phyloP scores from a whole-genome alignment of 805 yeast species.

The Priceomyces melissophilus region DNA sequence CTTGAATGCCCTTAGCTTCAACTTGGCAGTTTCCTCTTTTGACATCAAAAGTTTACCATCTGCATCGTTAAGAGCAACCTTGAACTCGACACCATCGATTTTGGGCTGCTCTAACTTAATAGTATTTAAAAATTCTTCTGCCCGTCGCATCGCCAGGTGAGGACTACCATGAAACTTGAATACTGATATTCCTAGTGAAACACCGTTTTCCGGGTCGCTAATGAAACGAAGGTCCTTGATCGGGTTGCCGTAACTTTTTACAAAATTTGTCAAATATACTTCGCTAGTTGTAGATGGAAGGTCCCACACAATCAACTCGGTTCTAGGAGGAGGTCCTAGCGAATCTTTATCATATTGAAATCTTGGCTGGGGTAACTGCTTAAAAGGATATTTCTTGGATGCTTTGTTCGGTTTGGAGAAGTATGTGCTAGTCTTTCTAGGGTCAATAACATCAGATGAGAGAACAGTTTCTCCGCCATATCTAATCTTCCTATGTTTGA shows the following conservation, averaged over 20 bases:
- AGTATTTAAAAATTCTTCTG: conserved; percentile 27
- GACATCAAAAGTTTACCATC: conserved; percentile 35
- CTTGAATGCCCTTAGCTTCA: conserved; percentile 20
- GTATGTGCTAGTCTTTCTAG: conserved; percentile 34
- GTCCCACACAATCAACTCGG: conserved; percentile 68
- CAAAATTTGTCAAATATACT: conserved; percentile 44
- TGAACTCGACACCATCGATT: conserved; percentile 51
- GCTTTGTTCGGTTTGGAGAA: conserved; percentile 36
- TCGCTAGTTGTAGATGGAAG: conserved; percentile 54
- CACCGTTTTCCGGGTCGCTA: conserved; percentile 71
- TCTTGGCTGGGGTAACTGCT: conserved; percentile 40
- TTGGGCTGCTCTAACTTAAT: conserved; percentile 32
- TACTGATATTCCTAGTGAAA: conserved; percentile 70
- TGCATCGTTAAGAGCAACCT: conserved; percentile 50
- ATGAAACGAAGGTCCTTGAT: conserved; percentile 56
- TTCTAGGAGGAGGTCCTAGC: conserved; percentile 68
- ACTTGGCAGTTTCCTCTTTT: conserved; percentile 34
- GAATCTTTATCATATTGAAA: conserved; percentile 65
- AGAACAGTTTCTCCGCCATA: conserved; percentile 27
- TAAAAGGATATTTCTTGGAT: conserved; percentile 40
- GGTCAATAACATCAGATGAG: conserved; percentile 31
- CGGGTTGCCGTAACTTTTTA: conserved; percentile 58
- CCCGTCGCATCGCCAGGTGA: conserved; percentile 41
- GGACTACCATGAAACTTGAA: conserved; percentile 57
- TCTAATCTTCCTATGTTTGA: conserved; percentile 38